A percentile compares a stretch with the other conserved stretches of the same genome.
Evolutionary conservation across 768 basidiomycete genomes (phyloP).

Genomic region (Holtermannia corniformis): DNA sequence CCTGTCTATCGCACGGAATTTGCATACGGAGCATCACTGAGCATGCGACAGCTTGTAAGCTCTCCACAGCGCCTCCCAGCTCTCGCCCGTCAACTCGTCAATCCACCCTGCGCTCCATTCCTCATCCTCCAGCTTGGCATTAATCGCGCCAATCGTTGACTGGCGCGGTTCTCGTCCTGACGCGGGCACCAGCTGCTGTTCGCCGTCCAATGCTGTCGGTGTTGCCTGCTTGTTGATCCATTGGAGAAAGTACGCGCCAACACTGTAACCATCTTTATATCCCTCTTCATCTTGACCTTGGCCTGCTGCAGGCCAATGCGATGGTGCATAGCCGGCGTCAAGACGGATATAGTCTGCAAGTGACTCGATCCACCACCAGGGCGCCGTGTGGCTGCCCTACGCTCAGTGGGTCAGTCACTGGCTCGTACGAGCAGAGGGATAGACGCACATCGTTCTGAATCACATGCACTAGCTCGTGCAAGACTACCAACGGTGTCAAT

Average conservation of each 20-base stretch:
- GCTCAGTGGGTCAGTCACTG: too few relatives aligned
- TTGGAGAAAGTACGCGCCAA: slow-evolving; percentile 22
- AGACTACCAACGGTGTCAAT: too few relatives aligned
- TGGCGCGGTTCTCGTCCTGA: slow-evolving; percentile 8
- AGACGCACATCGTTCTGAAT: slow-evolving; percentile 23
- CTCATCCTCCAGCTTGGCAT: slow-evolving; percentile 18
- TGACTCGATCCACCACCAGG: slow-evolving; percentile 27
- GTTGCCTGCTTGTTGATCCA: slow-evolving; percentile 17
- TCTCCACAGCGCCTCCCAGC: slow-evolving; percentile 18
- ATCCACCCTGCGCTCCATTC: slow-evolving; percentile 22
- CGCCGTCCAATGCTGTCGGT: neutral
- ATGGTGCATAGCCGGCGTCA: slow-evolving; percentile 14
- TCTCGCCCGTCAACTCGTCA: slow-evolving; percentile 21
- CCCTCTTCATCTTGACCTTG: slow-evolving; percentile 20
- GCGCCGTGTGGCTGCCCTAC: slow-evolving; percentile 15
- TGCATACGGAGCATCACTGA: neutral
- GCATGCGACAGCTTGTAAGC: slow-evolving; percentile 6
- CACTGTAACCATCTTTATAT: slow-evolving; percentile 29
- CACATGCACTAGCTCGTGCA: slow-evolving; percentile 30
- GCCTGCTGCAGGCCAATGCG: slow-evolving; percentile 26
- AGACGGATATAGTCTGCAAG: slow-evolving; percentile 29
- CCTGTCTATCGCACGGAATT: too few relatives aligned
- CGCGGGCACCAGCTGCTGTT: neutral
- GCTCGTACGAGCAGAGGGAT: too few relatives aligned
- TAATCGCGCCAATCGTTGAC: slow-evolving; percentile 14